Base-by-base conservation (phyloP, 192 early-diverging fungal genomes). In the Coemansia sp. region DNA sequence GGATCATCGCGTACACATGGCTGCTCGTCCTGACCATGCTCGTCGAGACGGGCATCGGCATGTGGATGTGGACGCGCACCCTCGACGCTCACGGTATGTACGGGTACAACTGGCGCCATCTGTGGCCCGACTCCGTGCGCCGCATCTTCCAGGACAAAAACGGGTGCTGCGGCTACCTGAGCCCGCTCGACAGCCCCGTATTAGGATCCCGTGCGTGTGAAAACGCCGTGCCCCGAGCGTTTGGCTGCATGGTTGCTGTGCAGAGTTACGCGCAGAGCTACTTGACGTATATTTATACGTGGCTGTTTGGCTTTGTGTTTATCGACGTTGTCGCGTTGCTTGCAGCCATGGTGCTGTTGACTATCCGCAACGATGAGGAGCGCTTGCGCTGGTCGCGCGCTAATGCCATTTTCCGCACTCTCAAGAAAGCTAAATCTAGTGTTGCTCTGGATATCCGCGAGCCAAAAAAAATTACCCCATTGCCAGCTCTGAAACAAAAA, bases 31-130 rank as follows among this genome's bases (percentile, higher is more conserved):
- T 62, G 2, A 52, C 60, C 1, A 60, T 70, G 22, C 32, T 69
- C n/a, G 40, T 70, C 19, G 60, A 70, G 22, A 64, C 67, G 1
- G 56, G 47, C 1, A 64, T 66, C 1, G 73, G 73, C 14, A 63
- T 77, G 18, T 77, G 73, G 73, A 50, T 77, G 45, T 77, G 73
- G 73, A 18, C 53, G 21, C 62, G 73, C 42, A 70, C 73, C 0
- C 30, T 77, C 28, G 64, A 77, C 21, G 63, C 64, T 18, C 25
- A 64, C 54, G 67, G 57, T 10, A n/a, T 77, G 28, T 70, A 77
- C 47, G 67, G 52, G 14, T 44, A 67, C 57, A 77, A 77, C 23
- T 77, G 73, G 73, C 73, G 73, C 29, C 42, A 62, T 7, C 56
- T 77, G 12, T 77, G 73, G 73, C 57, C 60, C 10, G 57, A 64